Percentiles rank a stretch among this genome's conserved stretches.
Conservation (phyloP, 371 early-diverging fungal genomes). For the Smittium mucronatum region DNA sequence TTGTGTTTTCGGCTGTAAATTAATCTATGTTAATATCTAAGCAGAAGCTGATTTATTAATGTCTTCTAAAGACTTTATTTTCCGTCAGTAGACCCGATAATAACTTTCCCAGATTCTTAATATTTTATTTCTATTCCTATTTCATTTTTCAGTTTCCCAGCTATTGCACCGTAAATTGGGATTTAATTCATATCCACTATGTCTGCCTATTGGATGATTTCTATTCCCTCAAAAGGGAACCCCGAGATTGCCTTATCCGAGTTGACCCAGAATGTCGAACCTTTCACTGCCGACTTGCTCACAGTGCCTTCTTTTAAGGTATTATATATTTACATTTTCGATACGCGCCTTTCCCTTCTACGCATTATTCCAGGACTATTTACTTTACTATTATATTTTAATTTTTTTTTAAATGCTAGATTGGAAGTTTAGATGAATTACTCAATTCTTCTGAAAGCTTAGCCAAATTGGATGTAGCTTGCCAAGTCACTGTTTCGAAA, state of each 20-base stretch:
- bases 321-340: background rate
- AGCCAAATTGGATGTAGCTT: conserved; percentile 1
- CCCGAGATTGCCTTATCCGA: background rate
- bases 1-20: too few species aligned
- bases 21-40: too few species aligned
- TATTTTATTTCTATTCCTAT: too few species aligned
- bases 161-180: too few species aligned
- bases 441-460: conserved; percentile 2
- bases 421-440: conserved; percentile 7
- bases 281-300: background rate
- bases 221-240: conserved; percentile 3
- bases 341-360: background rate
- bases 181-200: too few species aligned
- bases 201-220: conserved; percentile 2
- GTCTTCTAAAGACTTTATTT: too few species aligned
- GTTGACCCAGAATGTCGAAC: background rate
- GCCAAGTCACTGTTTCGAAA: background rate
- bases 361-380: background rate
- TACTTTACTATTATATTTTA: background rate
- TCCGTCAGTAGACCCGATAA: too few species aligned
- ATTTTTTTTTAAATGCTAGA: background rate
- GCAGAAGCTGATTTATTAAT: too few species aligned
- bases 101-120: too few species aligned
- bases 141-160: too few species aligned
- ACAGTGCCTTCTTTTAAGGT: conserved; percentile 2